Evolutionary conservation across 106 monocot genomes (phyloP).

Genomic region (Dioscorea dumetorum): DNA sequence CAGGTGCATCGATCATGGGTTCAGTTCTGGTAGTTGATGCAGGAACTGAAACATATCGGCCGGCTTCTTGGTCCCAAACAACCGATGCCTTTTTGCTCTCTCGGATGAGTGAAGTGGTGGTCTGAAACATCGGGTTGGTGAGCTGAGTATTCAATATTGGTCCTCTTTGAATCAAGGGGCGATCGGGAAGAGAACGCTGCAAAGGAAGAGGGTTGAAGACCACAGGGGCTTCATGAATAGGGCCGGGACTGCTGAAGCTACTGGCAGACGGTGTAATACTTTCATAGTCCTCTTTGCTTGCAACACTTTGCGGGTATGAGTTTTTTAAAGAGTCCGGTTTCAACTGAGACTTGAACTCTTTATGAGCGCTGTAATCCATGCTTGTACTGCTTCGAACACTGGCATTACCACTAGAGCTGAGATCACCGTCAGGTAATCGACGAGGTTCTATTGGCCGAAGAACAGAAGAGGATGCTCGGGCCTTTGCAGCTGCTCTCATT

Average conservation of each 20-base stretch:
- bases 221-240: conserved; percentile 25
- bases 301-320: conserved; percentile 36
- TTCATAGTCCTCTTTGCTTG: conserved; percentile 83
- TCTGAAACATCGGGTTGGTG: conserved; percentile 63
- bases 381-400: conserved; percentile 80
- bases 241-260: conserved; percentile 76
- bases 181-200: conserved; percentile 12
- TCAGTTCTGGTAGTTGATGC: conserved; percentile 34
- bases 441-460: conserved; percentile 64
- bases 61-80: conserved; percentile 95
- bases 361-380: conserved; percentile 39
- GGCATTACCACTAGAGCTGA: conserved; percentile 49
- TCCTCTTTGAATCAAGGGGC: conserved; percentile 16
- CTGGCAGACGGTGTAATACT: conserved; percentile 60
- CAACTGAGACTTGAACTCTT: conserved; percentile 32
- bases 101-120: conserved; percentile 36
- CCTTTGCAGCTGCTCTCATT: conserved; percentile 77
- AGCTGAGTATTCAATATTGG: conserved; percentile 29
- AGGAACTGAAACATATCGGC: conserved; percentile 70
- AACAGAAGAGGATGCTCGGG: conserved; percentile 90
- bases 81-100: conserved; percentile 69
- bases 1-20: conserved; percentile 14
- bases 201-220: conserved; percentile 23
- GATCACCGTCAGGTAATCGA: conserved; percentile 25
- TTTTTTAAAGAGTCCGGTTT: conserved; percentile 38